Conservation (phyloP, 1,284 basidiomycete species). For the Austroboletus novae-zelandiae region DNA sequence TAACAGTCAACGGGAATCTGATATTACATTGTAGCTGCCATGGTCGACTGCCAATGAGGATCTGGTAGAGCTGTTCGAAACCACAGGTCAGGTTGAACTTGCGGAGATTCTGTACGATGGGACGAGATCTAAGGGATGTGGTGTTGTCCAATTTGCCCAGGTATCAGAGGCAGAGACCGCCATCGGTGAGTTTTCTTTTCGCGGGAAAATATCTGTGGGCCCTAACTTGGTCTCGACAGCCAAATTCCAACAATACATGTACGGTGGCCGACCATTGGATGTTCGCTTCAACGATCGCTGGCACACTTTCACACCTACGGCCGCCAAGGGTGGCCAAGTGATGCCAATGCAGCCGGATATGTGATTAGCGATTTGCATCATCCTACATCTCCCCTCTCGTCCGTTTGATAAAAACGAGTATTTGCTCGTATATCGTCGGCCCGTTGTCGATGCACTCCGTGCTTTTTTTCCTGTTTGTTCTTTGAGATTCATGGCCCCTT, state of each 20-base stretch:
- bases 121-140: conserved; percentile 87
- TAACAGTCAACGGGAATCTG: not conserved
- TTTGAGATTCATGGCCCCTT: not conserved
- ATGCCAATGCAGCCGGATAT: conserved; percentile 54
- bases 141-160: conserved; percentile 93
- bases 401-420: conserved; percentile 4
- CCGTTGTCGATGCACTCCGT: conserved; percentile 1
- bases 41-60: conserved; percentile 99
- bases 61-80: conserved; percentile 96
- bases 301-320: conserved; percentile 84
- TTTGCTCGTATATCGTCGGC: not conserved
- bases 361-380: conserved; percentile 9
- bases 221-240: conserved; percentile 41
- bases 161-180: conserved; percentile 90
- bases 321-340: conserved; percentile 79
- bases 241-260: conserved; percentile 91
- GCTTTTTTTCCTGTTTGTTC: not conserved
- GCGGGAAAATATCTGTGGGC: not conserved
- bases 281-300: conserved; percentile 91
- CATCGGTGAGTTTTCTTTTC: conserved; percentile 55
- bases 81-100: conserved; percentile 90
- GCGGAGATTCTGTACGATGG: conserved; percentile 95
- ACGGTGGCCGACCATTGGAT: conserved; percentile 83
- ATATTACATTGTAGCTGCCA: conserved; percentile 62
- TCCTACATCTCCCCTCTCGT: too few species aligned